These are phyloP conservation scores for Moniliophthora roreri DNA, from an alignment of 1,284 basidiomycete species.

Conservation along the genomic window DNA sequence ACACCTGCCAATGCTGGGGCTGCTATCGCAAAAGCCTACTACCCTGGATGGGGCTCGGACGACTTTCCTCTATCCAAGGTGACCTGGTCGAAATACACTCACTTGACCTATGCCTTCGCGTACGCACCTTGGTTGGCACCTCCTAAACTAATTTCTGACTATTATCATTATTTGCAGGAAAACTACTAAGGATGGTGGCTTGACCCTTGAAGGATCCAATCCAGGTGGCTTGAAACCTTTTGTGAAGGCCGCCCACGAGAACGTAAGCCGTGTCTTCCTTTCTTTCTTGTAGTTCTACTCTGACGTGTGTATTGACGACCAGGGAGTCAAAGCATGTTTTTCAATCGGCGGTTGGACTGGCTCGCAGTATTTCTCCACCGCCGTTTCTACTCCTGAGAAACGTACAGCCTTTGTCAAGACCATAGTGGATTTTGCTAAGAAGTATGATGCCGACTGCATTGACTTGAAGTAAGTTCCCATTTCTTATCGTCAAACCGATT, in stretches of 20 bases:
- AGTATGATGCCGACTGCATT: constrained; percentile 78
- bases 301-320: constrained; percentile 12
- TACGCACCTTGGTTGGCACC: no score
- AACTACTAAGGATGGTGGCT: constrained; percentile 40
- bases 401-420: constrained; percentile 67
- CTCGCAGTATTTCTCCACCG: constrained; percentile 73
- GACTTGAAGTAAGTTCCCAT: no score
- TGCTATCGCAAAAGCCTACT: constrained; percentile 52
- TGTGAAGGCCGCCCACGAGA: constrained; percentile 44
- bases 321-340: constrained; percentile 71
- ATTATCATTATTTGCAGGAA: no score
- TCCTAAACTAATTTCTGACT: constrained; percentile 8
- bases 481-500: no score
- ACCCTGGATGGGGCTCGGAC: constrained; percentile 51
- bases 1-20: no score
- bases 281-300: background rate
- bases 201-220: constrained; percentile 38
- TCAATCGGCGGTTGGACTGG: constrained; percentile 91
- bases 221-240: constrained; percentile 44
- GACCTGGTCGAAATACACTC: constrained; percentile 56
- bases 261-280: constrained; percentile 39
- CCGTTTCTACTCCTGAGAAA: constrained; percentile 61
- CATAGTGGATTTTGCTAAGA: constrained; percentile 56
- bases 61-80: constrained; percentile 42
- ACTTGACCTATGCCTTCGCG: constrained; percentile 60